Base-by-base conservation (phyloP, 2,329 filamentous ascomycete species). In the Scytalidium lignicola region DNA sequence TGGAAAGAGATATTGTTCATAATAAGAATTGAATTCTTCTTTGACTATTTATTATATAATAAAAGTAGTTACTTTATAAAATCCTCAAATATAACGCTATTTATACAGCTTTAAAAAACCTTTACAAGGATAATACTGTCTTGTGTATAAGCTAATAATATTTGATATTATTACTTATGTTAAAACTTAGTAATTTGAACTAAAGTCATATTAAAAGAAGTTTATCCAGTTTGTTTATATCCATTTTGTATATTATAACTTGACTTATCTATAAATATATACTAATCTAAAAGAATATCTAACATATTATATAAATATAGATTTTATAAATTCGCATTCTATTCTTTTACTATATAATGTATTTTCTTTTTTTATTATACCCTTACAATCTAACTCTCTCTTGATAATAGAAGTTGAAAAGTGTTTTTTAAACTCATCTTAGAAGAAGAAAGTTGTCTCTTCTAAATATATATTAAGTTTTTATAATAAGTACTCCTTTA, bases 221-320 rank as follows among this genome's bases (percentile, higher is more conserved):
- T 63, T 68, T 62, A 72, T 3, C 62, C 63, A 8, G 54, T 67
- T 10, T 62, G 58, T 44, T 67, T 58, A 51, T 64, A 67, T 6
- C 65, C 61, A 51, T 61, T 56, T 17, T 56, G 56, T 52, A 64
- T 68, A 50, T 71, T 62, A 55, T 58, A 68, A 2, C 65, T 61
- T 50, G 68, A 70, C 53, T 71, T 60, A 50, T 70, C 62, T 26
- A 67, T 56, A 47, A 57, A 70, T 7, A 70, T 60, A 10, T 67
- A 53, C 22, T 69, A 58, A 50, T 67, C 65, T 1, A 60, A 66
- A 10, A 52, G 50, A 47, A 65, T 66, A 1, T 55, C 51, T 3
- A 62, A 66, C n/a, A 68, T 42, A 6, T 63, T 62, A 51, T 68
- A 50, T 22, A 65, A 55, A 51, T 70, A 68, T 21, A 60, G 55